Base-by-base conservation (phyloP, 352 stramenopile genomes). In the Phytopythium chamaehyphon region DNA sequence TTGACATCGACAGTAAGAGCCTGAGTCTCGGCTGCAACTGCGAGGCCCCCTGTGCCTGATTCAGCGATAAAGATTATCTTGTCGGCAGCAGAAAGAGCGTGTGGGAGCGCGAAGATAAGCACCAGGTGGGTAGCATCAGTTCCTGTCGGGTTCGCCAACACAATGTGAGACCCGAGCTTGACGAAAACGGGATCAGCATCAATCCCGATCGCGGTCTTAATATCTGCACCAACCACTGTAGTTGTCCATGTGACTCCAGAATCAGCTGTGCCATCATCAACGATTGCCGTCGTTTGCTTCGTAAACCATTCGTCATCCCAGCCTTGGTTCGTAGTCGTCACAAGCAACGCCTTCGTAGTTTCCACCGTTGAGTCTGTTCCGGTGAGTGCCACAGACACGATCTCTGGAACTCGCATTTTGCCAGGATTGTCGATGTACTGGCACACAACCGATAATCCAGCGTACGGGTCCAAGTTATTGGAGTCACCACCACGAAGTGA, bases 281-380 rank as follows among this genome's bases (percentile, higher is more conserved):
- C 9, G 2, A 35, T 6, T 18, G 39, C 26, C 35, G 33, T 59
- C 10, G 61, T 66, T 21, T 83, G 43, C 14, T 40, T 53, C 0
- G 75, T 82, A 52, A 87, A 86, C 71, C 73, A 87, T 40, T 90
- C 80, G 23, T 70, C 53, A 26, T 82, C 51, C 2, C 59, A 47
- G 14, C 81, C 76, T 10, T 80, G 58, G 23, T 74, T 54, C 0
- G 51, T 54, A 33, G 72, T 71, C 0, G 73, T 83, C 44, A 67
- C 54, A 2, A 91, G 44, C 3, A 62, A 38, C 2, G 43, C 57
- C 0, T 33, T 28, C 16, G 50, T 58, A 15, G 54, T 51, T 6
- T 40, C 40, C 12, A 46, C 44, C 1, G 44, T 45, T 12, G 51
- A 53, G 0, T 45, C 49, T 2, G 57, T 50, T 0, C 58, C 66